Conservation (phyloP, 2,329 filamentous ascomycete genomes). For the Cladophialophora exuberans region DNA sequence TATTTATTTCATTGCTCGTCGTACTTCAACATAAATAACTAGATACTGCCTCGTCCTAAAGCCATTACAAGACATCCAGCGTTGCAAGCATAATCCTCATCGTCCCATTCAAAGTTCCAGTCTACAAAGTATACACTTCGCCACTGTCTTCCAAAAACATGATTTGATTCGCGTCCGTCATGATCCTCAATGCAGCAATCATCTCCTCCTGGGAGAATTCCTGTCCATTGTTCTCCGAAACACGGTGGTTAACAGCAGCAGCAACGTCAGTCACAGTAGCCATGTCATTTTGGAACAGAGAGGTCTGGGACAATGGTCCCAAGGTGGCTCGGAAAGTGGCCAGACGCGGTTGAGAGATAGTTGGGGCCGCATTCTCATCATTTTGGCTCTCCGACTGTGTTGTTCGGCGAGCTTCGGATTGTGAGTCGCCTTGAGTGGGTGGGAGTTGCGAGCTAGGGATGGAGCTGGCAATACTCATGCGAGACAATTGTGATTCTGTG, state of each 20-base stretch:
- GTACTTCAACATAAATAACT: too few species aligned
- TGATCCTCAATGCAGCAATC: slow-evolving; percentile 72
- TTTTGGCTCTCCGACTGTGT: slow-evolving; percentile 56
- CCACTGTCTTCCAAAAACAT: slow-evolving; percentile 63
- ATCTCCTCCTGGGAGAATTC: slow-evolving; percentile 74
- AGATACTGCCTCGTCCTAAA: too few species aligned
- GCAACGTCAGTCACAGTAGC: slow-evolving; percentile 76
- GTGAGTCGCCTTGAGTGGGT: slow-evolving; percentile 36
- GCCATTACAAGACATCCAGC: background rate
- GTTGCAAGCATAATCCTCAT: background rate
- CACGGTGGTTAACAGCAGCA: slow-evolving; percentile 75
- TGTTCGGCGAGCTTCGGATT: slow-evolving; percentile 43
- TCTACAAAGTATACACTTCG: slow-evolving; percentile 33
- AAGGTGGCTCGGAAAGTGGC: slow-evolving; percentile 77
- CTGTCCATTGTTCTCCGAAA: slow-evolving; percentile 51
- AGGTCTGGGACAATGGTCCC: slow-evolving; percentile 78
- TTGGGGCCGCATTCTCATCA: slow-evolving; percentile 73
- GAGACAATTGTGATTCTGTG: slow-evolving; percentile 42
- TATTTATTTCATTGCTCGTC: background rate
- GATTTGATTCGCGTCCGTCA: slow-evolving; percentile 84
- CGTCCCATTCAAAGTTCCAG: background rate
- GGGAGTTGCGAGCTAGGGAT: slow-evolving; percentile 75
- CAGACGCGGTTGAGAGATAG: slow-evolving; percentile 73
- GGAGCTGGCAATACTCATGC: slow-evolving; percentile 74
- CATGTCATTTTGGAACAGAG: slow-evolving; percentile 84